Conservation (phyloP, 2,329 filamentous ascomycete species). For the Ophiostoma novo-ulmi region DNA sequence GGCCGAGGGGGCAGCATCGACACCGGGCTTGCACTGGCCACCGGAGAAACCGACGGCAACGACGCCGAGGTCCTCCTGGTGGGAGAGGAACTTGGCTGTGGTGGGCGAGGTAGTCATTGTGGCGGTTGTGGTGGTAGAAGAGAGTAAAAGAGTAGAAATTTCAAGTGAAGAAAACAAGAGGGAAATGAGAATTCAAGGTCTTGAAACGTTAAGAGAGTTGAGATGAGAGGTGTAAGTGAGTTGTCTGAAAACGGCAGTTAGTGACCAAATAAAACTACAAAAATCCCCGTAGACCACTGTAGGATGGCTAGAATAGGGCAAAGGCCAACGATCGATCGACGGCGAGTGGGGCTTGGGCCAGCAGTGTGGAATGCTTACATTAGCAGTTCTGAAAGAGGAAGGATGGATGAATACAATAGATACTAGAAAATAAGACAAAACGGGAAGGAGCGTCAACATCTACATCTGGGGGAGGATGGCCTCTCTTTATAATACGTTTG, state of each 20-base stretch:
- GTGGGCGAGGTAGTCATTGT: constrained; percentile 53
- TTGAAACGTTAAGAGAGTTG: background rate
- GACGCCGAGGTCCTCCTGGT: constrained; percentile 75
- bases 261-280: background rate
- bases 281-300: background rate
- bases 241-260: constrained; percentile 5
- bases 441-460: background rate
- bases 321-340: constrained; percentile 12
- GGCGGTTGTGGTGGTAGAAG: background rate
- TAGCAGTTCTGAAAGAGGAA: constrained; percentile 4
- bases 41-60: constrained; percentile 95
- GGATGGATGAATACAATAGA: constrained; percentile 1
- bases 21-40: constrained; percentile 88
- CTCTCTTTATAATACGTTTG: constrained; percentile 11
- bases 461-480: background rate
- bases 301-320: constrained; percentile 9
- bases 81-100: constrained; percentile 69
- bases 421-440: background rate
- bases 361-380: constrained; percentile 8
- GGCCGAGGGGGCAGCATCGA: constrained; percentile 83
- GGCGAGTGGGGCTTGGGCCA: constrained; percentile 13
- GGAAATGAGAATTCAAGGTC: background rate
- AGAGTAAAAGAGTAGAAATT: too few relatives aligned
- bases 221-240: background rate
- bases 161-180: background rate